These are phyloP conservation scores for Ascoidea asiatica DNA, from an alignment of 805 yeast species.

Conservation along the genomic window DNA sequence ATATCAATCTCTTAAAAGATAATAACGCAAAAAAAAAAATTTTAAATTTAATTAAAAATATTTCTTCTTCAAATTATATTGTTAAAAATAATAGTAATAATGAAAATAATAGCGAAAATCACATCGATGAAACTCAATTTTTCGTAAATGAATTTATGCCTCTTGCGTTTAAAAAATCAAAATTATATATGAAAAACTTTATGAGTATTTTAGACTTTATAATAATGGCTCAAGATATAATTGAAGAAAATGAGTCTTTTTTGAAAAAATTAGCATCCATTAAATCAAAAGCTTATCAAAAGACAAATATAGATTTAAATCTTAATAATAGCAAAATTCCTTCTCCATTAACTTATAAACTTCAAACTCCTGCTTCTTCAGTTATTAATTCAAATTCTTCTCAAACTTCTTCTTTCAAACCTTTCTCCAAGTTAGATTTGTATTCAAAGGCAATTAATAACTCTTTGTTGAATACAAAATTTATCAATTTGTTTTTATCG, in stretches of 20 bases:
- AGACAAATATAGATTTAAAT: too few species aligned
- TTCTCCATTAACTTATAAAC: too few species aligned
- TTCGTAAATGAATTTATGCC: background rate
- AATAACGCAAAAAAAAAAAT: too few species aligned
- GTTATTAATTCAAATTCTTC: too few species aligned
- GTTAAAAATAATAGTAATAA: background rate
- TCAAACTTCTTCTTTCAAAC: background rate
- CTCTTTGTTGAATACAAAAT: background rate
- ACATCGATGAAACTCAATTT: too few species aligned
- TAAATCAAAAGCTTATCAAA: too few species aligned
- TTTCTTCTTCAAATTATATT: background rate
- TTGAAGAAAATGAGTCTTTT: background rate
- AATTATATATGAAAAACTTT: background rate
- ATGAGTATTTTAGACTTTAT: background rate
- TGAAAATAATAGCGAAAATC: too few species aligned
- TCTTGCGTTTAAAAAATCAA: background rate
- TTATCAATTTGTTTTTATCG: background rate
- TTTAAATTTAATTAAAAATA: too few species aligned
- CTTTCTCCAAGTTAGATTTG: background rate
- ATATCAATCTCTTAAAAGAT: background rate
- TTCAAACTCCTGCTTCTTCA: too few species aligned
- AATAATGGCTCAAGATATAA: background rate
- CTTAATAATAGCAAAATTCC: too few species aligned
- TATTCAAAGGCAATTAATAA: background rate
- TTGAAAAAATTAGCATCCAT: too few species aligned